phyloP scores from a whole-genome alignment of 2,329 filamentous ascomycete species.

The Scedosporium boydii region DNA sequence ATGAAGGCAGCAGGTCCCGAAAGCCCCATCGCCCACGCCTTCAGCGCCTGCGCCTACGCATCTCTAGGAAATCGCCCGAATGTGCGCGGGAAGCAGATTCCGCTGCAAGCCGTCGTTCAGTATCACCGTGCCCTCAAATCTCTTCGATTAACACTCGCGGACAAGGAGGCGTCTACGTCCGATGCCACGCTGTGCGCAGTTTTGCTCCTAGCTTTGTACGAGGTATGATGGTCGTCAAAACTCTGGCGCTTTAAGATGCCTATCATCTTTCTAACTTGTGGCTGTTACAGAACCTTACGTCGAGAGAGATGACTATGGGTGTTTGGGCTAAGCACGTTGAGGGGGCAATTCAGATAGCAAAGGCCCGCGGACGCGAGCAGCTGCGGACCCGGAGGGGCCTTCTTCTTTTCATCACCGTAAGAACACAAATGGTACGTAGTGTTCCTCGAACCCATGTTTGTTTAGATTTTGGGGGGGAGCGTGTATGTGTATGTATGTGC shows the following conservation, averaged over 20 bases:
- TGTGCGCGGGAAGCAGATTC: slow-evolving; percentile 21
- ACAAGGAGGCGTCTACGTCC: slow-evolving; percentile 37
- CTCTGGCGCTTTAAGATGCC: neutral
- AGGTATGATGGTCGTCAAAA: slow-evolving; percentile 16
- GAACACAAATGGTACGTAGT: slow-evolving; percentile 46
- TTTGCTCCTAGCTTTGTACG: slow-evolving; percentile 50
- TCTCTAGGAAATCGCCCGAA: slow-evolving; percentile 43
- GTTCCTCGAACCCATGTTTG: slow-evolving; percentile 4
- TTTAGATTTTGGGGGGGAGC: neutral
- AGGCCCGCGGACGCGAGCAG: slow-evolving; percentile 46
- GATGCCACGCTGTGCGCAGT: slow-evolving; percentile 52
- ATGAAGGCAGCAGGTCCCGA: slow-evolving; percentile 33
- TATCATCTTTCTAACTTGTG: neutral
- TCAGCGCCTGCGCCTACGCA: slow-evolving; percentile 50
- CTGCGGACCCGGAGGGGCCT: slow-evolving; percentile 42
- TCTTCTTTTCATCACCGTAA: slow-evolving; percentile 48
- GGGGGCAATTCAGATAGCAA: slow-evolving; percentile 52
- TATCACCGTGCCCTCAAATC: slow-evolving; percentile 4
- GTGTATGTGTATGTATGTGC: neutral
- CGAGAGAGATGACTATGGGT: slow-evolving; percentile 38
- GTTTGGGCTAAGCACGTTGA: slow-evolving; percentile 54
- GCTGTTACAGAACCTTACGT: slow-evolving; percentile 35
- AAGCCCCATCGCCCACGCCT: slow-evolving; percentile 44
- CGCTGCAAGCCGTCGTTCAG: slow-evolving; percentile 15
- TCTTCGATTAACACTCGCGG: slow-evolving; percentile 31